Evolutionary conservation across 257 asterid species (phyloP), one percentile per base, ranked within the genome.

Genomic region (Jaltomata sinuosa): DNA sequence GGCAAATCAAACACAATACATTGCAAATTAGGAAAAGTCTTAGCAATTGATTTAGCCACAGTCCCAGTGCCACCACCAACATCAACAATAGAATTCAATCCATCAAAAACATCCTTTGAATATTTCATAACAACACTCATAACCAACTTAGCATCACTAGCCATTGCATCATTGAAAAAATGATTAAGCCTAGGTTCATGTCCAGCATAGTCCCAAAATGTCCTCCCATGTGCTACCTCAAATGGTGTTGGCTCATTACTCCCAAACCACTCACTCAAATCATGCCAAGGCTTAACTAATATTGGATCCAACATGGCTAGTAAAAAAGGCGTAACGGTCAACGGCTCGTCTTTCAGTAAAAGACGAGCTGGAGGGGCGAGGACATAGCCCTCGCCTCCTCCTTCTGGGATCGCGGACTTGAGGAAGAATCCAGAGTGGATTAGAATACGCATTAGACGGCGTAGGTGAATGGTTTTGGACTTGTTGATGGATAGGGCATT

Each of bases 61-160:
- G 91, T 84, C 38, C 89, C 91, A 19, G 86, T 88, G 6, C 91
- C 91, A 8, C 91, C 89, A 9, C 89, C 89, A 38, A 88, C 91
- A 52, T 88, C 91, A 21, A 86, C 86, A 68, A 88, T 3, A 31
- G 89, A 40, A 22, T 68, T 86, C 32, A 88, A 18, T 47, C 87
- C 90, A 2, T 27, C 81, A 34, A 86, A 88, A 15, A 86, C 89
- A 19, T 59, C 69, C 79, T 27, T 68, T 3, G 82, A 68, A 1
- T 83, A 36, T 36, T 52, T 79, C 8, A 74, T 45, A 8, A 84
- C 83, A 50, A 86, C 47, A 21, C 32, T 38, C 36, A 77, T 38
- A 0, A 88, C 72, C 83, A 84, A 45, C 59, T 59, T 29, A 3
- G 88, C 61, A 83, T 86, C 86, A 40, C 85, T 77, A 11, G 88